Evolutionary conservation across 202 grass and related monocot species (phyloP).

Genomic region (Schoenoplectus triqueter): DNA sequence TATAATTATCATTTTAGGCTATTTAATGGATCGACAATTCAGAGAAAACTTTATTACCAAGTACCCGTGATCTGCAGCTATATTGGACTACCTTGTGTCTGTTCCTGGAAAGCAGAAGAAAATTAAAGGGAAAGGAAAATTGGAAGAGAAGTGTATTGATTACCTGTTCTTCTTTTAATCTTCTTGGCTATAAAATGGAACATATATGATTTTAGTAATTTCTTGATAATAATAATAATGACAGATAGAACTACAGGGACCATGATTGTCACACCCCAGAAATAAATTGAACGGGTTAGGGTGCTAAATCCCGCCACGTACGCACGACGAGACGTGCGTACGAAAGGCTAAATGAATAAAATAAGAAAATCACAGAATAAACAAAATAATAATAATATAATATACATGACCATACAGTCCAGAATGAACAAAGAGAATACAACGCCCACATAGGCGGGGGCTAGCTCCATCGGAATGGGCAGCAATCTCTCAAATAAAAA

Average conservation of each 20-base stretch:
- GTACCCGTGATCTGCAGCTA: not conserved
- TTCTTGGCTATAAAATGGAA: not conserved
- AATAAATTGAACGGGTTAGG: no score
- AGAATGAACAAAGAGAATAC: no score
- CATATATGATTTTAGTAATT: not conserved
- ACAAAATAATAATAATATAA: no score
- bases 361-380: no score
- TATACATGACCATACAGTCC: no score
- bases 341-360: no score
- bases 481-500: no score
- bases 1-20: slow-evolving; percentile 8
- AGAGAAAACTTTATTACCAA: not conserved
- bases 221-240: not conserved
- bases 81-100: not conserved
- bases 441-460: no score
- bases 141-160: not conserved
- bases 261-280: no score
- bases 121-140: not conserved
- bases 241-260: not conserved
- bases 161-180: not conserved
- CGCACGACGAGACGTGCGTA: no score
- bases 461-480: no score
- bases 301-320: no score
- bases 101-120: not conserved
- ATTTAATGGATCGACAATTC: not conserved